Percentiles rank a stretch among this genome's conserved stretches.
These are phyloP conservation scores for Penicillium carneum DNA, from an alignment of 2,329 filamentous ascomycete species.

Conservation along the genomic window DNA sequence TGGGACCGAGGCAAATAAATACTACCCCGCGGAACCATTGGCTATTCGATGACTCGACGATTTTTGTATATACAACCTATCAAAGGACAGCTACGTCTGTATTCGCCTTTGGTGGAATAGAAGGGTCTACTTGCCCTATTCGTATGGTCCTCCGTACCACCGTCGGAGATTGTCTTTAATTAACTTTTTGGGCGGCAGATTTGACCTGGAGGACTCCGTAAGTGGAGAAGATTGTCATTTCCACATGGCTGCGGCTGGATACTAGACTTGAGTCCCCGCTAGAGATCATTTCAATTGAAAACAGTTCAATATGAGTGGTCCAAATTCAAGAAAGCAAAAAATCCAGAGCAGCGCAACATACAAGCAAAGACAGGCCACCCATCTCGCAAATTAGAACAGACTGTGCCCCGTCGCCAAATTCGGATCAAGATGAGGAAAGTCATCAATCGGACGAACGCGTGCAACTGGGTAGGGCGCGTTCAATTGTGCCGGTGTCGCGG, in stretches of 20 bases:
- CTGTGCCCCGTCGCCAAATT: not conserved
- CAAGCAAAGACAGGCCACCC: no score
- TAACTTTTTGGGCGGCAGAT: no score
- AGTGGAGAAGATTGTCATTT: no score
- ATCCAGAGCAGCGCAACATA: no score
- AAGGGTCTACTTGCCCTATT: not conserved
- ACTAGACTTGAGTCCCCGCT: no score
- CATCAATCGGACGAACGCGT: not conserved
- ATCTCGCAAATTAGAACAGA: not conserved
- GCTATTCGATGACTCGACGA: no score
- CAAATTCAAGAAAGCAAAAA: no score
- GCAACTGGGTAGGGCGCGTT: not conserved
- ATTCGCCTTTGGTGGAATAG: not conserved
- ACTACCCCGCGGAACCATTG: not conserved
- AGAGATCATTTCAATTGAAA: no score
- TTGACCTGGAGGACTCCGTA: no score
- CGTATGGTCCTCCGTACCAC: not conserved
- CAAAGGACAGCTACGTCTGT: not conserved
- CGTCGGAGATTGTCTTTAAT: no score
- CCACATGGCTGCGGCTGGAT: no score
- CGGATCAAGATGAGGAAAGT: conserved; percentile 5
- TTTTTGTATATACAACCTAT: not conserved
- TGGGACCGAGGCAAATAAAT: not conserved
- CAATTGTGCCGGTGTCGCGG: not conserved
- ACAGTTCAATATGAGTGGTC: no score